A percentile compares a stretch with the other conserved stretches of the same genome.
Evolutionary conservation across 129 eudicot species (phyloP).

Genomic region (Deinandra increscens): DNA sequence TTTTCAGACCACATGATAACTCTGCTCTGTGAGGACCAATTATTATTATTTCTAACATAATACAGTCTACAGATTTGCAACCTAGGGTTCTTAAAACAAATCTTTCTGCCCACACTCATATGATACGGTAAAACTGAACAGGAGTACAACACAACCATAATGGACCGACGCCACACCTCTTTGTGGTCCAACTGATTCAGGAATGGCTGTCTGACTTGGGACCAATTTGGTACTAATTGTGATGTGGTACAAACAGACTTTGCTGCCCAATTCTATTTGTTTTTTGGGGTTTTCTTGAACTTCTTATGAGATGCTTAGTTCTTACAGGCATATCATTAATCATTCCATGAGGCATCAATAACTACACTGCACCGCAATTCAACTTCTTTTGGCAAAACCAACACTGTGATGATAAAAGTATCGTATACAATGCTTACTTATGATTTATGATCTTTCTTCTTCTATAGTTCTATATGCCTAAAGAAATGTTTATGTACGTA

Average conservation of each 20-base stretch:
- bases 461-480: slow-evolving; percentile 5
- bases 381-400: slow-evolving; percentile 18
- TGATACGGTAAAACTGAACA: slow-evolving; percentile 12
- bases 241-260: slow-evolving; percentile 21
- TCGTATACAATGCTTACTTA: neutral
- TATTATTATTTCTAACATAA: slow-evolving; percentile 5
- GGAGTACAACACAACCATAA: slow-evolving; percentile 13
- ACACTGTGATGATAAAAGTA: slow-evolving; percentile 7
- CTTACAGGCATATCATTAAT: slow-evolving; percentile 6
- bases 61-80: neutral
- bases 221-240: slow-evolving; percentile 27
- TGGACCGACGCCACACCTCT: slow-evolving; percentile 1
- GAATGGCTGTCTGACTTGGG: slow-evolving; percentile 11
- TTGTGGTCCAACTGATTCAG: slow-evolving; percentile 32
- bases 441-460: slow-evolving; percentile 15
- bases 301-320: neutral
- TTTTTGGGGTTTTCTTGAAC: slow-evolving; percentile 16
- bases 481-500: neutral
- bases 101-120: slow-evolving; percentile 17
- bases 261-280: slow-evolving; percentile 25
- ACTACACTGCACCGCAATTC: neutral
- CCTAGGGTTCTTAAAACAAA: slow-evolving; percentile 13
- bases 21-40: neutral
- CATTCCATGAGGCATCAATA: slow-evolving; percentile 3
- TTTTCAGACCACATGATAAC: neutral